Evolutionary conservation across 805 yeast genomes (phyloP), one percentile per base, ranked within the genome.

Genomic region (Ogataea salicorniae): DNA sequence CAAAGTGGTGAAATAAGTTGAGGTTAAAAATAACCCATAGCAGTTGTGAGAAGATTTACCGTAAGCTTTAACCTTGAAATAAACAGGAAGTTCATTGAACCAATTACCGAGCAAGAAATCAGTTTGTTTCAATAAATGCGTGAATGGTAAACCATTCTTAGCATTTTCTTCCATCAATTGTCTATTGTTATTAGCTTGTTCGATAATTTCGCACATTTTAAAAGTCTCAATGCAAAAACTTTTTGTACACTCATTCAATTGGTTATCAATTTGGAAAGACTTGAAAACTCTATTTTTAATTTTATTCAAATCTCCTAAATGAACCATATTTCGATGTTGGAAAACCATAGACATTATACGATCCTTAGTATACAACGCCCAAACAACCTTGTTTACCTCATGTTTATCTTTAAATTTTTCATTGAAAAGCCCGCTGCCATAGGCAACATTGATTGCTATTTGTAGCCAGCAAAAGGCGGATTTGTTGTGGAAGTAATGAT

Each of bases 391-490:
- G 14, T 39, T 22, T 17, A 52, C 42, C 16, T 36, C 17, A 31
- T 52, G 43, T 13, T 34, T 22, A 3, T 46, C 52, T 22, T 39
- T 34, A 4, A 23, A 16, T 8, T 17, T 22, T 26, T 26, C 31
- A 11, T 26, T 26, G 23, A 49, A 46, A n/a, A 48, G 39, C 5
- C 47, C 52, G 15, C 45, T 39, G 3, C 47, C 37, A 6, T 39
- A 26, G 29, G 52, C 48, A 16, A 49, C 37, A 5, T 45, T 34
- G 13, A 45, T 34, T 3, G 51, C 41, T 16, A 46, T 34, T 31
- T 52, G 51, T 22, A 52, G 18, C 55, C 55, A 49, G 23, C 36
- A 14, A n/a, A 49, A 42, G 13, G 42, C 43, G 9, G 46, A 42
- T 26, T 45, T 52, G 9, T 45, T 20, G 20, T 46, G 39, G 22